phyloP scores from a whole-genome alignment of 345 rosid genomes.

The Nephelium lappaceum region DNA sequence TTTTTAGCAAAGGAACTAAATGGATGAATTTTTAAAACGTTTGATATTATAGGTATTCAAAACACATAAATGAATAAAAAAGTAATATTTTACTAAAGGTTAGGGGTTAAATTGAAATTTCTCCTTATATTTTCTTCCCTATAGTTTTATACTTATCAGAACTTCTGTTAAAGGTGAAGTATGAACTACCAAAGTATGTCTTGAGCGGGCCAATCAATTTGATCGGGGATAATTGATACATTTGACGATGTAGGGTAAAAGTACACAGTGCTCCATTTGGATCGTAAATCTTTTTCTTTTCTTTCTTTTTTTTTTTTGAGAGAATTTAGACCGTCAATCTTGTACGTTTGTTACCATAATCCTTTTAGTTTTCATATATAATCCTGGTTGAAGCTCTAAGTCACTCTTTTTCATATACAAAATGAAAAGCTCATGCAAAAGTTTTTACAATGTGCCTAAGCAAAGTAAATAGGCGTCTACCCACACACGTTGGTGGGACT shows the following conservation, averaged over 20 bases:
- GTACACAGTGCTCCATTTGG: slow-evolving; percentile 19
- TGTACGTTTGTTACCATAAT: slow-evolving; percentile 28
- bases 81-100: no score
- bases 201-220: slow-evolving; percentile 81
- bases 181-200: slow-evolving; percentile 81
- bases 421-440: neutral
- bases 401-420: slow-evolving; percentile 5
- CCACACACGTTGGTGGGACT: neutral
- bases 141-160: neutral
- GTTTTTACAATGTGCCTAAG: neutral
- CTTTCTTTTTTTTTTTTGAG: no score
- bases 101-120: no score
- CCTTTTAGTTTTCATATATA: neutral
- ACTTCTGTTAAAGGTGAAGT: slow-evolving; percentile 61
- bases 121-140: neutral
- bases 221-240: slow-evolving; percentile 44
- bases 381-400: neutral
- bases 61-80: no score
- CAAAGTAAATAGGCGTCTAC: neutral
- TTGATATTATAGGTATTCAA: no score
- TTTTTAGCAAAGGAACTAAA: no score
- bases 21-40: no score
- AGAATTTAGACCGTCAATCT: no score
- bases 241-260: neutral
- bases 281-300: no score